phyloP scores from a whole-genome alignment of 2,329 filamentous ascomycete genomes.

The Fusarium buxicola region DNA sequence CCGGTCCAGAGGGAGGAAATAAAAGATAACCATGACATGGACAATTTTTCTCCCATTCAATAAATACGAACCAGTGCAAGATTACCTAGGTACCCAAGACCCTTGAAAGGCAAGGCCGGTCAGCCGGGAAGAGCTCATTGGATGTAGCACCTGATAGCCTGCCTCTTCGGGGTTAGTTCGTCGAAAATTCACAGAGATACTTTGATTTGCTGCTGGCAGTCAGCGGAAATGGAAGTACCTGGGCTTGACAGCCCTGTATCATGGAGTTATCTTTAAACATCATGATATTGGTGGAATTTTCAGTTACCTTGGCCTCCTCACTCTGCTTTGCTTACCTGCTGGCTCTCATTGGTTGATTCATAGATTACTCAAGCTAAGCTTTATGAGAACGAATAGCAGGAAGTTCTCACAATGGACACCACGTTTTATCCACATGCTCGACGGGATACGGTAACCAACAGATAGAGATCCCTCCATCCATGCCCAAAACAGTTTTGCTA shows the following conservation, averaged over 20 bases:
- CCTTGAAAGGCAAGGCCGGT: slow-evolving; percentile 29
- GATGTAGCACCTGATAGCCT: slow-evolving; percentile 19
- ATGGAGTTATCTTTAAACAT: not conserved
- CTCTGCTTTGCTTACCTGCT: no score
- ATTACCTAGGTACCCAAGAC: not conserved
- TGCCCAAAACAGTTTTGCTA: no score
- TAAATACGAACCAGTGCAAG: slow-evolving; percentile 1
- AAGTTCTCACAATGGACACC: no score
- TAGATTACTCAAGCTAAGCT: no score
- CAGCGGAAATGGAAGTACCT: slow-evolving; percentile 1
- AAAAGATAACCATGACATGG: slow-evolving; percentile 1
- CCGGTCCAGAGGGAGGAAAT: not conserved
- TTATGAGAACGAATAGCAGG: no score
- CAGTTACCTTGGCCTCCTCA: not conserved
- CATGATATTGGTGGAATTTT: not conserved
- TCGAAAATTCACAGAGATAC: not conserved
- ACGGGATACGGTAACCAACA: no score
- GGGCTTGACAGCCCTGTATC: not conserved
- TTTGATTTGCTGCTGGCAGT: no score
- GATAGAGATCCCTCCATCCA: no score
- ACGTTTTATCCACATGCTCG: no score
- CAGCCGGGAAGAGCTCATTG: slow-evolving; percentile 31
- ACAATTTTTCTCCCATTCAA: not conserved
- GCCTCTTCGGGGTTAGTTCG: slow-evolving; percentile 29
- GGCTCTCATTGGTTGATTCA: no score